A percentile compares a stretch with the other conserved stretches of the same genome.
phyloP scores from a whole-genome alignment of 1,139 yeast species.

The Zygotorulaspora mrakii region DNA sequence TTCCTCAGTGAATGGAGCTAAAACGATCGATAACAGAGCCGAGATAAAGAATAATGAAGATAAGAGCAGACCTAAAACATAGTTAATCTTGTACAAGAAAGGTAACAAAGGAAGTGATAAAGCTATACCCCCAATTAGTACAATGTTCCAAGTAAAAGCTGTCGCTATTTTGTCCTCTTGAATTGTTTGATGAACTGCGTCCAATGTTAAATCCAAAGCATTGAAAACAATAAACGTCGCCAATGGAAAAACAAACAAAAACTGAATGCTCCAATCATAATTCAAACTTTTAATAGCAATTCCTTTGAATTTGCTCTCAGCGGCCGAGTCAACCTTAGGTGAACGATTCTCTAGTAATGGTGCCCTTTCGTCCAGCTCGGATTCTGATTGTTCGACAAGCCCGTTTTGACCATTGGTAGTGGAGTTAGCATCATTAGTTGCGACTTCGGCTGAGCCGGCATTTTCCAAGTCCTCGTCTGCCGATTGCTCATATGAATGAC shows the following conservation, averaged over 20 bases:
- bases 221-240: constrained; percentile 48
- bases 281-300: constrained; percentile 41
- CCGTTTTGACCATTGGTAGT: too few species aligned
- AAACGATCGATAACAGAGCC: constrained; percentile 39
- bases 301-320: not conserved
- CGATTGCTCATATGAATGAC: too few species aligned
- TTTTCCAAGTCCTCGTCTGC: not conserved
- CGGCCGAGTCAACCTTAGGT: too few species aligned
- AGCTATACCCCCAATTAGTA: constrained; percentile 41
- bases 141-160: constrained; percentile 44
- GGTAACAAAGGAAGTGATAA: constrained; percentile 63
- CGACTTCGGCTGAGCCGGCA: not conserved
- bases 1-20: constrained; percentile 52
- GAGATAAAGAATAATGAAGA: constrained; percentile 40
- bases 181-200: constrained; percentile 64
- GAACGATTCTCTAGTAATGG: constrained; percentile 26
- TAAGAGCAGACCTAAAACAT: constrained; percentile 44
- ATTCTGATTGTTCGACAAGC: too few species aligned
- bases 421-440: too few species aligned
- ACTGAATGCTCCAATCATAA: constrained; percentile 82
- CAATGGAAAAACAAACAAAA: constrained; percentile 62
- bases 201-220: constrained; percentile 50
- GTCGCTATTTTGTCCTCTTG: constrained; percentile 58
- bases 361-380: constrained; percentile 27
- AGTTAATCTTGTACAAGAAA: constrained; percentile 65